phyloP scores from a whole-genome alignment of 2,329 filamentous ascomycete genomes.

The Neofusicoccum kwambonambiense region DNA sequence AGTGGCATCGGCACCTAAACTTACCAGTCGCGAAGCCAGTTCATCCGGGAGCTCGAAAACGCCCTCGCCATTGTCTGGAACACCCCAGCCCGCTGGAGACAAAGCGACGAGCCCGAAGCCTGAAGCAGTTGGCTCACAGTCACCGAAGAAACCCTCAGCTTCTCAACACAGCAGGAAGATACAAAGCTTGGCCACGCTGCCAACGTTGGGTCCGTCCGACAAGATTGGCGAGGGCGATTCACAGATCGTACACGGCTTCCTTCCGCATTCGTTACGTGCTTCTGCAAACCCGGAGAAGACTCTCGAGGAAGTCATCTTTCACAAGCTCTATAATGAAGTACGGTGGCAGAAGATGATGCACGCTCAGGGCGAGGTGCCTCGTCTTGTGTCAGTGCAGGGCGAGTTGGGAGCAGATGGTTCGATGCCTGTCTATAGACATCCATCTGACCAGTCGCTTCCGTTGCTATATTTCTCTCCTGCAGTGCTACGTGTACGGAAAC shows the following conservation, averaged over 20 bases:
- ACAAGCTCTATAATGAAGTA: slow-evolving; percentile 70
- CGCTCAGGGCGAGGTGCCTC: slow-evolving; percentile 84
- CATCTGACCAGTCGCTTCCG: slow-evolving; percentile 81
- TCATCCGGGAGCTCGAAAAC: slow-evolving; percentile 20
- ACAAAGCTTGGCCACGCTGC: not conserved
- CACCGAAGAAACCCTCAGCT: not conserved
- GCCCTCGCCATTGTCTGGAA: slow-evolving; percentile 19
- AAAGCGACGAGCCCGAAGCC: slow-evolving; percentile 18
- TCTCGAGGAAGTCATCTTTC: slow-evolving; percentile 63
- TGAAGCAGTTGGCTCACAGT: slow-evolving; percentile 19
- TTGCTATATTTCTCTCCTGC: slow-evolving; percentile 72
- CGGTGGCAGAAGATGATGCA: slow-evolving; percentile 92
- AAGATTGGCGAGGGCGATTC: slow-evolving; percentile 79
- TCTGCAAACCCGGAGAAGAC: slow-evolving; percentile 32
- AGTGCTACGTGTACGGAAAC: slow-evolving; percentile 65
- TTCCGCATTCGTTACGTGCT: slow-evolving; percentile 48
- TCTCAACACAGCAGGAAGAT: not conserved
- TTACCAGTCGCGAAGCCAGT: not conserved
- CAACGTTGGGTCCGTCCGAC: slow-evolving; percentile 47
- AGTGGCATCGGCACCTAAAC: not conserved
- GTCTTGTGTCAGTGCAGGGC: slow-evolving; percentile 88
- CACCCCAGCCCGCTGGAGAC: slow-evolving; percentile 1
- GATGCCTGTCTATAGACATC: slow-evolving; percentile 91
- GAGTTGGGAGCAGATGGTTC: slow-evolving; percentile 65
- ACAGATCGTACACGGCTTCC: slow-evolving; percentile 66